Evolutionary conservation across 2,329 filamentous ascomycete species (phyloP), one percentile per base, ranked within the genome.

Genomic region (Cryphonectria carpinicola): DNA sequence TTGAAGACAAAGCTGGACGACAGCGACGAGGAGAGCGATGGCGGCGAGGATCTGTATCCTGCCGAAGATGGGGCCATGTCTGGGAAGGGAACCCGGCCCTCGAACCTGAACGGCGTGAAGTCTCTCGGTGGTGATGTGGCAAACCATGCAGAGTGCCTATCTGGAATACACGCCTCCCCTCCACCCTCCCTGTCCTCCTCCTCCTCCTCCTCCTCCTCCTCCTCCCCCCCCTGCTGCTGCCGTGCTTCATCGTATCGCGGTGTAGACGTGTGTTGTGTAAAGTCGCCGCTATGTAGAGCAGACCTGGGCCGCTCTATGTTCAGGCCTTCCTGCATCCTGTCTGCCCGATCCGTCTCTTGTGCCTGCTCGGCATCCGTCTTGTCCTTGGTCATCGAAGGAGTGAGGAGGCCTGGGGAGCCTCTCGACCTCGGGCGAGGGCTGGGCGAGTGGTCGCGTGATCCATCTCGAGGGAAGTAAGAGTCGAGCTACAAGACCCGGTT

Each of bases 251-350:
- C 60, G 49, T 76, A 70, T 11, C 69, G 74, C 67, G 77, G 72
- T 22, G 65, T 37, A 28, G 71, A 61, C 13, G 80, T 79, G 17
- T 83, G 79, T 4, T 82, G 83, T 2, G 89, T 90, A 71, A 92
- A 92, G 77, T 92, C 87, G 4, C 90, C 90, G 72, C 87, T 89
- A 74, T 92, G 90, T 14, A 92, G 82, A 62, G 90, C 90, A 43
- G 95, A 98, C 68, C 93, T 86, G 63, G 95, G 95, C 67, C 95
- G 88, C 79, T 95, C 91, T 73, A 97, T 95, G 73, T 89, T 87
- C 73, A 88, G 78, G 6, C 89, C 87, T 70, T 88, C 84, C 71
- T 83, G 83, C 62, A 87, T 75, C 72, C 84, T 82, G 70, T 82
- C 80, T 56, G 84, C 81, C 62, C 80, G 78, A 25, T 80, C 77